These are phyloP conservation scores for Hypoxylon sp. DNA, from an alignment of 2,329 filamentous ascomycete species.

Conservation along the genomic window DNA sequence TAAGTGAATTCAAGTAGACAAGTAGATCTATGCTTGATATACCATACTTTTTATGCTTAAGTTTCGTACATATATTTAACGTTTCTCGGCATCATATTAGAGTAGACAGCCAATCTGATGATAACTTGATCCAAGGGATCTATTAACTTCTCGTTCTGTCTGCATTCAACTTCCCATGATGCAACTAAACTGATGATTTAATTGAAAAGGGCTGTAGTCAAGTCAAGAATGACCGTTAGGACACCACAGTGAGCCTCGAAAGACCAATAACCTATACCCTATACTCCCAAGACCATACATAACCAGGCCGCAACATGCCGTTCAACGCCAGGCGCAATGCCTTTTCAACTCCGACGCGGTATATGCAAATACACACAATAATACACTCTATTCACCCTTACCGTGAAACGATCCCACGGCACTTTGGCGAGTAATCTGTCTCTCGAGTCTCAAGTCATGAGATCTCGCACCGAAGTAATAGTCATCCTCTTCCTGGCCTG, in stretches of 20 bases:
- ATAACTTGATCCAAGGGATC: constrained; percentile 3
- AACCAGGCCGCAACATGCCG: constrained; percentile 11
- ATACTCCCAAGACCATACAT: constrained; percentile 23
- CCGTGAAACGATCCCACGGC: background rate
- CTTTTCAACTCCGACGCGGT: constrained; percentile 30
- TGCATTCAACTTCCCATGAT: constrained; percentile 21
- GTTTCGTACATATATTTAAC: background rate
- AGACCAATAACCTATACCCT: constrained; percentile 7
- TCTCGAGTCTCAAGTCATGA: constrained; percentile 26
- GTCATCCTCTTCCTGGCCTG: constrained; percentile 58
- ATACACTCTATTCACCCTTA: constrained; percentile 32
- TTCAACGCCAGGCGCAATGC: constrained; percentile 40
- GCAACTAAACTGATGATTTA: constrained; percentile 29
- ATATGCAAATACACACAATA: constrained; percentile 42
- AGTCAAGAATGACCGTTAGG: constrained; percentile 12
- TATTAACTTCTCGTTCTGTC: constrained; percentile 19
- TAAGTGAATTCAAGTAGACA: too few species aligned
- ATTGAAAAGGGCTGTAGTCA: constrained; percentile 15
- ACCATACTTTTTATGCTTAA: too few species aligned
- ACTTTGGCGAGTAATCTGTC: too few species aligned
- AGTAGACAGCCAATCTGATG: background rate
- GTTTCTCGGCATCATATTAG: background rate
- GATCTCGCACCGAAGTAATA: constrained; percentile 43
- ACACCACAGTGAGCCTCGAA: constrained; percentile 19
- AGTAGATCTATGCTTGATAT: too few species aligned